Percentiles rank a stretch among this genome's conserved stretches.
Evolutionary conservation across 306 rosid species (phyloP).

Genomic region (Vigna nakashimae): DNA sequence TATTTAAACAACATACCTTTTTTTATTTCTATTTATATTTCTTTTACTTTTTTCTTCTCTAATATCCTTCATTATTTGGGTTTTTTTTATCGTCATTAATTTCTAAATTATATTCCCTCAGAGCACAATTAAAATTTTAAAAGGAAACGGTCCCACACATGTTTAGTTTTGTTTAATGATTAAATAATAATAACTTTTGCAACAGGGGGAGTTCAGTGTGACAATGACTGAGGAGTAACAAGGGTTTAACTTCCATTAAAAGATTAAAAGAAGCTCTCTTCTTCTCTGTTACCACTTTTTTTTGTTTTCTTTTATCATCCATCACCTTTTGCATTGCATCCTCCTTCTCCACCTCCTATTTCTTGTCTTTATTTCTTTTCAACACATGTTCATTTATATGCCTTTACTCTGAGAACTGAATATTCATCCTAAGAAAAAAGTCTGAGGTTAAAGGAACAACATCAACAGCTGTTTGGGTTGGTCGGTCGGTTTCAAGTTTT

Average conservation of each 20-base stretch:
- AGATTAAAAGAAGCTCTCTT: neutral
- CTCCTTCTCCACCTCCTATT: neutral
- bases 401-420: neutral
- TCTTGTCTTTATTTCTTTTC: neutral
- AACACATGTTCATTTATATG: neutral
- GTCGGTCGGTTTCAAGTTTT: constrained; percentile 45
- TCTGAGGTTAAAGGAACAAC: neutral
- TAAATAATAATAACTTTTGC: neutral
- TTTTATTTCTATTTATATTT: too few relatives aligned
- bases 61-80: too few relatives aligned
- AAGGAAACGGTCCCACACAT: neutral
- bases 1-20: neutral
- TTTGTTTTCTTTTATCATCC: neutral
- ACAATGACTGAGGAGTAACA: neutral
- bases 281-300: too few relatives aligned
- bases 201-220: neutral
- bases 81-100: too few relatives aligned
- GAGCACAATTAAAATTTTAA: constrained; percentile 2
- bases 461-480: constrained; percentile 31
- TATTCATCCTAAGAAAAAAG: too few relatives aligned
- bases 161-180: neutral
- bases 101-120: neutral
- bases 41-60: neutral
- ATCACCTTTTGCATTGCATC: neutral
- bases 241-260: constrained; percentile 6